Evolutionary conservation across 495 filamentous ascomycete species (phyloP), one percentile per base, ranked within the genome.

Genomic region (Penicillium turbatum): DNA sequence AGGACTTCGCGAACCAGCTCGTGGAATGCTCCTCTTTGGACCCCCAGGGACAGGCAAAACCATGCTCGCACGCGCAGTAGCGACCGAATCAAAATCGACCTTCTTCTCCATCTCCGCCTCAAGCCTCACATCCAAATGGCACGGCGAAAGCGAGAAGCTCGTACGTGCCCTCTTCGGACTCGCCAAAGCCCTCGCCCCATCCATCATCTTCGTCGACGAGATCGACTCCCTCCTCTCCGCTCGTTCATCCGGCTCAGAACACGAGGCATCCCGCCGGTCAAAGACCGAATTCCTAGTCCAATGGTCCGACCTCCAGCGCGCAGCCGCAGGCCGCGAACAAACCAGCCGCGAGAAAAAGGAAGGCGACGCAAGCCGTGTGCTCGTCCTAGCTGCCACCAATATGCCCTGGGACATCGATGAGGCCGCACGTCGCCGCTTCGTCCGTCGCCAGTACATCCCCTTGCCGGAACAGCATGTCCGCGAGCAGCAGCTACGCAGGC

Each of bases 201-300:
- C 87, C 52, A 97, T 99, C 68, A 99, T 99, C 59, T 99, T 99
- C 58, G 92, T 99, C 6, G 93, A 99, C 62, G 93, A 99, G 66
- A 99, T 99, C 61, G 93, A 99, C 67, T 97, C 93, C 1, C 72
- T 99, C 5, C 78, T 99, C 1, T 95, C 90, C 0, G 81, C 91
- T 2, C 82, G 93, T 19, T 87, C 85, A 7, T 90, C 90, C 0
- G 83, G 81, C 2, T 85, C 90, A 6, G 93, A 99, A 61, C 86
- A 97, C 64, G 93, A 99, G 70, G 88, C 95, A 5, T 95, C 91
- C 7, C 79, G 92, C 35, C 80, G 95, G 24, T 95, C 96, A 60
- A 97, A 99, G 72, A 99, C 93, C 0, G 93, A 99, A 62, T 99
- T 99, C 53, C 68, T 99, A 48, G 96, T 99, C 38, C 92, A 97